phyloP scores from a whole-genome alignment of 139 green algal genomes.

The Closterium sp. region DNA sequence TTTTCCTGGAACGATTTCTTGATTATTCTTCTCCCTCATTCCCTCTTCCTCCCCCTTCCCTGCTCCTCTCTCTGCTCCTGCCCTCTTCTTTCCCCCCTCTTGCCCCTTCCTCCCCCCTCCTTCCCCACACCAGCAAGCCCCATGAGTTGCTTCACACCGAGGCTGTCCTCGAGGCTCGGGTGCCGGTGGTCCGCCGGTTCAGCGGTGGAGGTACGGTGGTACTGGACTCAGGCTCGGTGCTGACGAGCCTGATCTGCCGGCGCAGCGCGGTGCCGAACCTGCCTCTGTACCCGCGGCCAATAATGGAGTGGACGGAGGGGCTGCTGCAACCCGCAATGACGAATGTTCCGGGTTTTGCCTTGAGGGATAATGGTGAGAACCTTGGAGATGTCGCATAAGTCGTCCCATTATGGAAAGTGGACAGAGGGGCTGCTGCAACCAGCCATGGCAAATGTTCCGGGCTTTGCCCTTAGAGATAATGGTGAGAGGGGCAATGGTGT shows the following conservation, averaged over 20 bases:
- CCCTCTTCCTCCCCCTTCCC: not conserved
- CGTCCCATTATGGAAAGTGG: slow-evolving; percentile 87
- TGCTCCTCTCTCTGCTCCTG: no score
- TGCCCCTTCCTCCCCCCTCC: no score
- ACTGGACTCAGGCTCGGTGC: slow-evolving; percentile 82
- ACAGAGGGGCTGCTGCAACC: slow-evolving; percentile 74
- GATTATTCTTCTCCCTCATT: no score
- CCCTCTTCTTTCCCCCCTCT: no score
- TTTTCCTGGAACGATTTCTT: not conserved
- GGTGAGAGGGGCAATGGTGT: slow-evolving; percentile 16
- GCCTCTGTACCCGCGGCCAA: slow-evolving; percentile 71
- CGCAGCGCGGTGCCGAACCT: slow-evolving; percentile 59
- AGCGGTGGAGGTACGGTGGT: slow-evolving; percentile 96
- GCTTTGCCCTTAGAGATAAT: slow-evolving; percentile 34
- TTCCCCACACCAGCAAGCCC: slow-evolving; percentile 63
- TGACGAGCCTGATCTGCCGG: slow-evolving; percentile 61
- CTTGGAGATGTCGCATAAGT: no score
- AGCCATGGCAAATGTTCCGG: slow-evolving; percentile 61
- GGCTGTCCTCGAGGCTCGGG: slow-evolving; percentile 46
- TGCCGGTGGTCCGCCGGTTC: slow-evolving; percentile 83
- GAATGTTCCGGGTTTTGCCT: slow-evolving; percentile 8
- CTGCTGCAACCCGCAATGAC: slow-evolving; percentile 77
- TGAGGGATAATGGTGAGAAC: no score
- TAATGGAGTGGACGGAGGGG: slow-evolving; percentile 88
- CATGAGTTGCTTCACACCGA: slow-evolving; percentile 71